phyloP scores from a whole-genome alignment of 169 alveolate genomes.

The Eimeria praecox region DNA sequence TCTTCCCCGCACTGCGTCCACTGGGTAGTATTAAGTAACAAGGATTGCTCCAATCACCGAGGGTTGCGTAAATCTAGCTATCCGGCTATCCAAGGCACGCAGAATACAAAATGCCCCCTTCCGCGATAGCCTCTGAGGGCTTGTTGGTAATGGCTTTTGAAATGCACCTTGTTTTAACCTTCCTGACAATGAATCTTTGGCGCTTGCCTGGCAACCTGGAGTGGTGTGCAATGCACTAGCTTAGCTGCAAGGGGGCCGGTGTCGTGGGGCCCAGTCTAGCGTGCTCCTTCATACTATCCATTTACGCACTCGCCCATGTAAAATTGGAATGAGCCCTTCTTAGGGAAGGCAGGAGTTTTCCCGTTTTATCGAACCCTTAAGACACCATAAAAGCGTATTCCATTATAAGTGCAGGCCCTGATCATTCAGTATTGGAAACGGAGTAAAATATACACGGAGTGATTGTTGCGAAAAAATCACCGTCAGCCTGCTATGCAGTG shows the following conservation, averaged over 20 bases:
- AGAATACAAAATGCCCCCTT: background rate
- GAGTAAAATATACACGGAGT: background rate
- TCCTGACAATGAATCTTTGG: background rate
- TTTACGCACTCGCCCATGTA: background rate
- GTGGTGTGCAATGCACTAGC: background rate
- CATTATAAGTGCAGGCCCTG: background rate
- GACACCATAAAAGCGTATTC: background rate
- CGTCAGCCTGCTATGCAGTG: background rate
- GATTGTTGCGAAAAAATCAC: background rate
- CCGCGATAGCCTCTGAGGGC: background rate
- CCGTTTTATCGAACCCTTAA: background rate
- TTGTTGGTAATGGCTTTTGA: background rate
- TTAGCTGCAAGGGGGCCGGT: background rate
- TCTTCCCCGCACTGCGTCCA: background rate
- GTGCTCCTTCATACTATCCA: background rate
- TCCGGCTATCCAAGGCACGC: background rate
- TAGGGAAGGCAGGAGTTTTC: background rate
- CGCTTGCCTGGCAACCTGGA: background rate
- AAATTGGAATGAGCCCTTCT: background rate
- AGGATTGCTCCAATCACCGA: background rate
- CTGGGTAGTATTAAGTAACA: background rate
- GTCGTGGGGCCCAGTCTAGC: background rate
- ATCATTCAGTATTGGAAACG: background rate
- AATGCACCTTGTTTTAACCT: background rate
- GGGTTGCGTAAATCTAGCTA: background rate